Evolutionary conservation across 2,329 filamentous ascomycete genomes (phyloP), one percentile per base, ranked within the genome.

Genomic region (Neoarthrinium moseri): DNA sequence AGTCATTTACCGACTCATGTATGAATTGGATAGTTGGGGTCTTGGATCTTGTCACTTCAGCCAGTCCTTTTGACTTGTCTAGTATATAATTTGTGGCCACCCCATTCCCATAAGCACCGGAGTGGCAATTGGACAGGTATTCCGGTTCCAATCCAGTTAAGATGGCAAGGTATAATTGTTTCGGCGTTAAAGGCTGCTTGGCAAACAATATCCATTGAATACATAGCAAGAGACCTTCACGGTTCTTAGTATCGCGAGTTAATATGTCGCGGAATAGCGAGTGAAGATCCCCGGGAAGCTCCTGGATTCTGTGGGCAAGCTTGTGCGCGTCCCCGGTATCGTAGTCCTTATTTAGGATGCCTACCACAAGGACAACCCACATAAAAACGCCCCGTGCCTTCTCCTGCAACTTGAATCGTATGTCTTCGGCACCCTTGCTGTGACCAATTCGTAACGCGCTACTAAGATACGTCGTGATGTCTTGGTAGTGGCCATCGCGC

Each of bases 1-100:
- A 78, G 10, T 78, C 74, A 1, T 65, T 56, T 0, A 78, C 72
- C 0, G 75, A 75, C 51, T 78, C 72, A 32, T 79, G 75, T 4
- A 79, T 78, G 54, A 79, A 81, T 48, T 80, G 77, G 1, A 79
- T 71, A 0, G 51, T 69, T 0, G 55, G 52, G 0, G 17, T 2
- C 12, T 60, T 52, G 0, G 58, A 52, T 12, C 55, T 65, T 0
- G 66, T 70, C 1, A 71, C 50, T 45, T 80, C 74, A 0, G 68
- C 71, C 7, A 81, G 61, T 0, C 78, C 77, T 52, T 80, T 80
- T 0, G 77, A 81, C 0, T 60, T 69, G 26, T 58, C 61, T 0
- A 70, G 55, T 0, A 80, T 60, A 22, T 63, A 72, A 2, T 46
- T 56, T 0, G 52, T 39, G 40, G 73, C 66, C 1, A 44, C 48